A percentile compares a stretch with the other conserved stretches of the same genome.
phyloP scores from a whole-genome alignment of 805 yeast genomes.

The Blastobotrys parvus region DNA sequence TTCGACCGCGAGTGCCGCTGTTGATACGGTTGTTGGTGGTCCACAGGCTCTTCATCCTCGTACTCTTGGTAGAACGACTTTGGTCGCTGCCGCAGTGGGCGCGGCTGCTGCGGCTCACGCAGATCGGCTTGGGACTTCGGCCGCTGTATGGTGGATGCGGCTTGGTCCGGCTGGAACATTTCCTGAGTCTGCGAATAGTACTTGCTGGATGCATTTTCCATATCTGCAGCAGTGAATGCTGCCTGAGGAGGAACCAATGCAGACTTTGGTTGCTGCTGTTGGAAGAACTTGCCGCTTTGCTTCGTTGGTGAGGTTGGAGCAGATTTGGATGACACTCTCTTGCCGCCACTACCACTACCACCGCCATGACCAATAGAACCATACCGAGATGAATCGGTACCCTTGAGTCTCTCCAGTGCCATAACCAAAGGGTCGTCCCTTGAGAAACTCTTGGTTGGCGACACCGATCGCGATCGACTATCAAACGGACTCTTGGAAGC shows the following conservation, averaged over 20 bases:
- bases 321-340: conserved; percentile 18
- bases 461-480: conserved; percentile 8
- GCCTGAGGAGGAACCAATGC: conserved; percentile 25
- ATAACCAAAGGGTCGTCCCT: conserved; percentile 45
- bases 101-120: conserved; percentile 20
- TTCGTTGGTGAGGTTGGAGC: conserved; percentile 23
- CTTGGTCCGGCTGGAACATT: conserved; percentile 11
- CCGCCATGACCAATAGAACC: conserved; percentile 1
- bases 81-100: conserved; percentile 14
- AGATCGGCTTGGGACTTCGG: conserved; percentile 18
- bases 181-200: conserved; percentile 22
- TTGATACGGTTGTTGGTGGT: conserved; percentile 7
- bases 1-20: conserved; percentile 13
- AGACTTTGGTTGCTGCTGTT: conserved; percentile 1
- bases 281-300: neutral
- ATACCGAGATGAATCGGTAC: conserved; percentile 11
- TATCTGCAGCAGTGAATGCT: conserved; percentile 32
- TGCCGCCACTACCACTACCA: neutral
- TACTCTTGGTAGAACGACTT: conserved; percentile 10
- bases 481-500: conserved; percentile 6
- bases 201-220: conserved; percentile 29
- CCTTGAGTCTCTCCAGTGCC: conserved; percentile 39
- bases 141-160: conserved; percentile 12
- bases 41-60: conserved; percentile 6
- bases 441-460: conserved; percentile 17